A percentile compares a stretch with the other conserved stretches of the same genome.
Conservation (phyloP, 179 eudicot genomes). For the Silene noctiflora region DNA sequence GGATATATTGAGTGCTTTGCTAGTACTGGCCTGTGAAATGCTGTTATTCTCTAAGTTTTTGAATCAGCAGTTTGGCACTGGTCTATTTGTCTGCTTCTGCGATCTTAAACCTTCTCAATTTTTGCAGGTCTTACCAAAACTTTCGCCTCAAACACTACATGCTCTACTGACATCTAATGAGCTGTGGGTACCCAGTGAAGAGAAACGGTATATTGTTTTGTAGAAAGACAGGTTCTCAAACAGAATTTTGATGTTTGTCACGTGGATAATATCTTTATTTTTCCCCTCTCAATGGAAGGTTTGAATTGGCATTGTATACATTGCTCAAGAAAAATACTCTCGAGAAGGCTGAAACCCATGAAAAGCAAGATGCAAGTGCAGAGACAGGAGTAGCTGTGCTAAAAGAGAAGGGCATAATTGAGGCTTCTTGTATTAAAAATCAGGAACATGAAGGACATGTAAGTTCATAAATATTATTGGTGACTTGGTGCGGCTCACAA, state of each 20-base stretch:
- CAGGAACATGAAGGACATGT: constrained; percentile 31
- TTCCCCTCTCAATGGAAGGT: constrained; percentile 40
- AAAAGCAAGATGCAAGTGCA: constrained; percentile 36
- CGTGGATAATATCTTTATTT: constrained; percentile 17
- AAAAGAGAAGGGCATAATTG: constrained; percentile 44
- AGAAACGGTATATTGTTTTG: constrained; percentile 61
- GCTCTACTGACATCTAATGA: constrained; percentile 89
- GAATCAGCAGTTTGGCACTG: background rate
- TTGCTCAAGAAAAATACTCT: constrained; percentile 61
- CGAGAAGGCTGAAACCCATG: constrained; percentile 46
- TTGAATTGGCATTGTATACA: constrained; percentile 79
- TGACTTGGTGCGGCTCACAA: constrained; percentile 28
- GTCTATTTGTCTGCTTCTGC: background rate
- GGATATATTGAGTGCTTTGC: background rate
- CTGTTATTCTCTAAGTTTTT: background rate
- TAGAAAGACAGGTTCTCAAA: constrained; percentile 7
- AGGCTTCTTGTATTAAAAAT: constrained; percentile 36
- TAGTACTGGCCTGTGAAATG: constrained; percentile 3
- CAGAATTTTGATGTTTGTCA: constrained; percentile 14
- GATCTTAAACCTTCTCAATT: constrained; percentile 1
- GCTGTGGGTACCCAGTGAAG: constrained; percentile 93
- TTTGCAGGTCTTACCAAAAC: constrained; percentile 84
- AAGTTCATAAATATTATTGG: constrained; percentile 30
- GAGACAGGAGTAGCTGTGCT: constrained; percentile 34
- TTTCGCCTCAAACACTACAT: constrained; percentile 87